These are phyloP conservation scores for Ceratobasidium sp. DNA, from an alignment of 1,284 basidiomycete genomes.

Conservation along the genomic window DNA sequence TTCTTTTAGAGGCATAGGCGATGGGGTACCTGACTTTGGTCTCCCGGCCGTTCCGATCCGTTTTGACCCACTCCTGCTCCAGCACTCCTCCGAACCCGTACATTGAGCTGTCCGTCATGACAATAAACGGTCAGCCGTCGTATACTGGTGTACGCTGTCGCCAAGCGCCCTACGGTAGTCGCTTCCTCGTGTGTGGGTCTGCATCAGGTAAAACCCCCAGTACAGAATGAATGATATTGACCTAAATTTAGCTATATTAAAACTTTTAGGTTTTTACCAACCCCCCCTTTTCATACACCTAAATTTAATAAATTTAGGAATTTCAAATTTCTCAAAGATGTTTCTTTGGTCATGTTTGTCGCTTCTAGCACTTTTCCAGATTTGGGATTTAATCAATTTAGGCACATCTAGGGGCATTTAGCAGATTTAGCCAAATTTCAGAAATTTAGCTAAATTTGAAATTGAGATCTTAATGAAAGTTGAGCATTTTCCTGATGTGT, in stretches of 20 bases:
- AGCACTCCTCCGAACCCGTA: conserved; percentile 53
- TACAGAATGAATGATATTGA: no score
- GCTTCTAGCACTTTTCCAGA: background rate
- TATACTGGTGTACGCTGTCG: conserved; percentile 50
- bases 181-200: conserved; percentile 48
- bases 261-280: no score
- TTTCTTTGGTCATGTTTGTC: conserved; percentile 34
- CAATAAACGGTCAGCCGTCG: conserved; percentile 52
- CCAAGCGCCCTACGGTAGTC: conserved; percentile 37
- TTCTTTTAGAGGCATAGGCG: conserved; percentile 45
- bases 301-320: no score
- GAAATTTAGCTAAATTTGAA: no score
- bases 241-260: no score
- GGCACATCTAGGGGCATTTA: no score
- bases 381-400: no score
- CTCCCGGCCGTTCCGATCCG: background rate
- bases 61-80: conserved; percentile 7
- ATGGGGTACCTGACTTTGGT: background rate
- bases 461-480: no score
- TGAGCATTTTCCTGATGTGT: no score
- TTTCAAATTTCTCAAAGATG: conserved; percentile 35
- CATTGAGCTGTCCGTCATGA: conserved; percentile 55
- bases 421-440: no score
- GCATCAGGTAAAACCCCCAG: conserved; percentile 51
- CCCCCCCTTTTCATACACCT: no score